Base-by-base conservation (phyloP, 805 yeast genomes). In the Lachancea kluyveri region DNA sequence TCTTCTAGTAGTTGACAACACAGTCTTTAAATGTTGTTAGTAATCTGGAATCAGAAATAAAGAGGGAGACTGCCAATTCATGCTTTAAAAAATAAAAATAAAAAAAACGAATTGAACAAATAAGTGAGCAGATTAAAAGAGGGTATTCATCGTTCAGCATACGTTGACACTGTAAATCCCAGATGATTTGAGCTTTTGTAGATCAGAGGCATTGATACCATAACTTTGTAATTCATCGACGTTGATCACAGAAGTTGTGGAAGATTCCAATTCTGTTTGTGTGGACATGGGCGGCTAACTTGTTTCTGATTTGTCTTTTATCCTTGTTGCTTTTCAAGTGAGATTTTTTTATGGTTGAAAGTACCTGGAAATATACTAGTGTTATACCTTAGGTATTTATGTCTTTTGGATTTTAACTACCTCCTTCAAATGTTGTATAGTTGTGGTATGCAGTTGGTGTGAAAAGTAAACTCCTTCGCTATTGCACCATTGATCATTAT, bases 131-230 rank as follows among this genome's bases (percentile, higher is more conserved):
- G 28, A 38, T 59, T 55, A 15, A 64, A 41, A 51, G 48, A 43
- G 23, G 8, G 21, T 13, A 12, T 6, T 29, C n/a, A 8, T 5
- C 9, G 4, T 20, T 31, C 9, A 8, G 14, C 76, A 51, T 57
- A 75, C 86, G 12, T 74, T 67, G 20, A 82, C 72, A 3, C 86
- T 77, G 49, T 71, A 79, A 31, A 77, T 70, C 0, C 90, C 90
- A 24, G 76, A 75, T 3, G 74, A 60, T 50, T 74, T 77, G 40
- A 81, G 60, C 51, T 80, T 81, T 33, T 70, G 70, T 39, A 82
- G 72, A 54, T 82, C 92, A n/a, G 79, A 70, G 3, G 72, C 71
- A 40, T 81, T 75, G 36, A 82, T 77, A 0, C 90, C 90, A 39
- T 74, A 74, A 15, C 74, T 72, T 52, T 80, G 78, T 31, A 72